Conservation (phyloP, 139 green algal species). For the Picochlorum sp. region DNA sequence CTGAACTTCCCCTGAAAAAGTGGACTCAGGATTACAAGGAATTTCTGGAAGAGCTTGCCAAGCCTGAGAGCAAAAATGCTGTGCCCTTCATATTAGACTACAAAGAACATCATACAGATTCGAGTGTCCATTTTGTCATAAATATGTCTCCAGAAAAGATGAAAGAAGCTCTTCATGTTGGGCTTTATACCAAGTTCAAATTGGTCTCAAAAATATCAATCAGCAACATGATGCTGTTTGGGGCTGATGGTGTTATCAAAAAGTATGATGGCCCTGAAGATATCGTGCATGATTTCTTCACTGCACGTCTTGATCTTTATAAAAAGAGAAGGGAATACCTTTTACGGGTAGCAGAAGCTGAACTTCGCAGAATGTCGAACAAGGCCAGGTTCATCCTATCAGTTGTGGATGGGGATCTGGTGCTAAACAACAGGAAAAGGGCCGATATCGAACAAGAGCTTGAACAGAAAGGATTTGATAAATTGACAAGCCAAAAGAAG, state of each 20-base stretch:
- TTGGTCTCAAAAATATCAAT: conserved; percentile 68
- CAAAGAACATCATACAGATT: conserved; percentile 86
- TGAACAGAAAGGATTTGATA: conserved; percentile 60
- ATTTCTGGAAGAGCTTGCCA: conserved; percentile 85
- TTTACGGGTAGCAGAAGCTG: conserved; percentile 55
- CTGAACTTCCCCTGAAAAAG: conserved; percentile 89
- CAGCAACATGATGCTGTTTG: conserved; percentile 98
- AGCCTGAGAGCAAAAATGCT: conserved; percentile 57
- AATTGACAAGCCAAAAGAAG: conserved; percentile 39
- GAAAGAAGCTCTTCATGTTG: conserved; percentile 34
- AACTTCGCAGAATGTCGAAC: conserved; percentile 74
- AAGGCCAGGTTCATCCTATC: conserved; percentile 88
- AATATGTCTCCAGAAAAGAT: conserved; percentile 58
- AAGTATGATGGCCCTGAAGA: conserved; percentile 79
- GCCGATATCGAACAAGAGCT: conserved; percentile 79
- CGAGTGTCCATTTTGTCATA: conserved; percentile 80
- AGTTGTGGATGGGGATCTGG: conserved; percentile 72
- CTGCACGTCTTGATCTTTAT: conserved; percentile 81
- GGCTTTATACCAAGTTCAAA: conserved; percentile 86
- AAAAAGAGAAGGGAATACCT: conserved; percentile 50
- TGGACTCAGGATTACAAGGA: conserved; percentile 99
- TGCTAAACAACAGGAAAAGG: conserved; percentile 76
- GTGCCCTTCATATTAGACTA: conserved; percentile 63
- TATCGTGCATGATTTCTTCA: conserved; percentile 87
- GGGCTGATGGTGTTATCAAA: conserved; percentile 75